Evolutionary conservation across 2,329 filamentous ascomycete genomes (phyloP), one percentile per base, ranked within the genome.

Genomic region (Aspergillus quadricinctus): DNA sequence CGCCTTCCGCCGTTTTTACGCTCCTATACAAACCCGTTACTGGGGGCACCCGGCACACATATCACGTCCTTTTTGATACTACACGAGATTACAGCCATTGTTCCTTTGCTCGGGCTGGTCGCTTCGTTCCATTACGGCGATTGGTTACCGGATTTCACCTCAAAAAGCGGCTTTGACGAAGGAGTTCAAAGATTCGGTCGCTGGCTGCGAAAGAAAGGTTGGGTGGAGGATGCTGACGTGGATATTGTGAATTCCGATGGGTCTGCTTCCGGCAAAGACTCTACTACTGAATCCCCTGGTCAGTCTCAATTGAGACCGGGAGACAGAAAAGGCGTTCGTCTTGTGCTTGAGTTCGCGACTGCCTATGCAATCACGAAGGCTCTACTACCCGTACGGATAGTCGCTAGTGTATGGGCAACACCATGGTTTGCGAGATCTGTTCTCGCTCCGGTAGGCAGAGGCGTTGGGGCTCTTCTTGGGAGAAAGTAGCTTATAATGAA

Each of bases 301-400:
- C 63, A 59, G 41, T 63, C 58, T 49, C 59, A 50, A 59, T 59
- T 55, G 58, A 67, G 56, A 57, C 68, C 56, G 54, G 67, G 68
- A 57, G 69, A 70, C 41, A 66, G 64, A 68, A 68, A 72, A 21
- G 82, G 83, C 0, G 78, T 81, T 37, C 80, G 80, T 57, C 59
- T 86, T 57, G 75, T 87, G 31, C 75, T 86, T 23, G 84, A 87
- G 72, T 84, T 97, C 61, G 94, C 90, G 25, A 88, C 94, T 21
- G 92, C 94, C 4, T 99, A 94, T 78, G 89, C 91, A 0, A 83
- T 97, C 60, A 95, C 91, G 1, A 99, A 99, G 76, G 86, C 85
- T 17, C 69, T 97, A 57, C 72, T 99, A 61, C 91, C 94, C 0
- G 66, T 89, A 11, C 82, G 94, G 63, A 83, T 99, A 59, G 77